phyloP scores from a whole-genome alignment of 768 basidiomycete genomes.

The Rhodotorula paludigena region DNA sequence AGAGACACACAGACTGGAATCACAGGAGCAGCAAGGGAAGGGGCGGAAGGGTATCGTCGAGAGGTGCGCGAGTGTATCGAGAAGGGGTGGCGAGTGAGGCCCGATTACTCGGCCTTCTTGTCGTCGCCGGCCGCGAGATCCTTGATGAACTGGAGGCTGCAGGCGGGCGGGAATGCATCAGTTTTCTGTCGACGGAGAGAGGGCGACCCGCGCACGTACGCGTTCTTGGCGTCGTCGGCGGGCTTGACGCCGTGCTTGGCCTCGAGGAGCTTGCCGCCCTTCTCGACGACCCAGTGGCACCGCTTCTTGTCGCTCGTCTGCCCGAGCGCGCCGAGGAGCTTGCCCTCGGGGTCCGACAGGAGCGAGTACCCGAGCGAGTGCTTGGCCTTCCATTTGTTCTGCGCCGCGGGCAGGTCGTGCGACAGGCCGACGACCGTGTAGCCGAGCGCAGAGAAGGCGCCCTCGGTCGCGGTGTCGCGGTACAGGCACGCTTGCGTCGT shows the following conservation, averaged over 20 bases:
- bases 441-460: slow-evolving; percentile 58
- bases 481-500: slow-evolving; percentile 72
- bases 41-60: not conserved
- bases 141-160: slow-evolving; percentile 27
- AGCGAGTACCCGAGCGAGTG: slow-evolving; percentile 79
- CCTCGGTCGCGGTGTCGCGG: slow-evolving; percentile 57
- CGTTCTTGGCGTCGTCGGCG: slow-evolving; percentile 58
- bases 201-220: slow-evolving; percentile 8
- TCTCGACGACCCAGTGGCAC: slow-evolving; percentile 88
- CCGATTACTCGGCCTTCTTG: slow-evolving; percentile 2
- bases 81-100: not conserved
- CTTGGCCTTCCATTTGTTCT: slow-evolving; percentile 53
- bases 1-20: no score
- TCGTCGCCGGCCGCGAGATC: not conserved
- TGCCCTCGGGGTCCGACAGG: slow-evolving; percentile 79
- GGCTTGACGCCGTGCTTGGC: slow-evolving; percentile 82
- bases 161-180: not conserved
- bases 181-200: not conserved
- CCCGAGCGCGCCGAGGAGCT: slow-evolving; percentile 73
- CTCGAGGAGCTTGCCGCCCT: slow-evolving; percentile 81
- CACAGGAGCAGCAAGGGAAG: not conserved
- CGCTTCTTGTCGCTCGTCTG: slow-evolving; percentile 68
- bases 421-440: slow-evolving; percentile 81
- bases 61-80: not conserved
- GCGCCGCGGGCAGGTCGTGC: slow-evolving; percentile 67